Conservation (phyloP, 805 yeast genomes). For the Torulaspora maleeae region DNA sequence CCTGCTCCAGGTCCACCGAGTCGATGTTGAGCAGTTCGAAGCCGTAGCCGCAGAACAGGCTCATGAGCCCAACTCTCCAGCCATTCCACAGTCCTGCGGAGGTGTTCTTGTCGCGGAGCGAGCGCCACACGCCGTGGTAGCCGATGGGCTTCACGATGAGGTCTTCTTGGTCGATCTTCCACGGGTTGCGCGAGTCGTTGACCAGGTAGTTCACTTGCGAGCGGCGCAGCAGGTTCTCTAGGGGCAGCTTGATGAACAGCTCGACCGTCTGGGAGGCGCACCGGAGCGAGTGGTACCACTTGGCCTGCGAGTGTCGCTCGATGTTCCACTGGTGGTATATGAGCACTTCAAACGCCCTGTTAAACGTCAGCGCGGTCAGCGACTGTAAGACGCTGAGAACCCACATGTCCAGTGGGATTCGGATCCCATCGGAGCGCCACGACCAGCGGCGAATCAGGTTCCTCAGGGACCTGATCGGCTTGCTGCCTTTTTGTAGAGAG, state of each 20-base stretch:
- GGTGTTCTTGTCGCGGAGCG: conserved; percentile 45
- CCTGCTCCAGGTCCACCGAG: conserved; percentile 40
- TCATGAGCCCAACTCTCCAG: conserved; percentile 82
- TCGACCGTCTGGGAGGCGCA: conserved; percentile 62
- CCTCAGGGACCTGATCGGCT: conserved; percentile 59
- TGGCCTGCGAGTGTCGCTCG: conserved; percentile 62
- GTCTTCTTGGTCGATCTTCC: conserved; percentile 44
- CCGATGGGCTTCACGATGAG: conserved; percentile 57
- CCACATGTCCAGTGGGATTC: conserved; percentile 56
- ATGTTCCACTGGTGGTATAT: conserved; percentile 57
- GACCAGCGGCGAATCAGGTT: conserved; percentile 51
- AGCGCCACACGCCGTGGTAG: conserved; percentile 51
- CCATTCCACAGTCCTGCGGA: conserved; percentile 66
- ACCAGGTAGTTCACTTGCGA: conserved; percentile 71
- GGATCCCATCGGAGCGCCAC: conserved; percentile 37
- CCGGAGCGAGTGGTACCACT: conserved; percentile 52
- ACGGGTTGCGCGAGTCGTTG: conserved; percentile 29
- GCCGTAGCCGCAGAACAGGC: conserved; percentile 81
- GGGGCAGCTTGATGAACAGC: conserved; percentile 72
- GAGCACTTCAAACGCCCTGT: conserved; percentile 61
- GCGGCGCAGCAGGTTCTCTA: conserved; percentile 79
- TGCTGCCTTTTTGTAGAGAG: conserved; percentile 40
- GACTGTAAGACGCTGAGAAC: conserved; percentile 67
- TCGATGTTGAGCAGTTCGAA: conserved; percentile 53
- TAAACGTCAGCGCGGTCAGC: conserved; percentile 54